Conservation (phyloP, 176 grass and related monocot genomes). For the Leersia perrieri region DNA sequence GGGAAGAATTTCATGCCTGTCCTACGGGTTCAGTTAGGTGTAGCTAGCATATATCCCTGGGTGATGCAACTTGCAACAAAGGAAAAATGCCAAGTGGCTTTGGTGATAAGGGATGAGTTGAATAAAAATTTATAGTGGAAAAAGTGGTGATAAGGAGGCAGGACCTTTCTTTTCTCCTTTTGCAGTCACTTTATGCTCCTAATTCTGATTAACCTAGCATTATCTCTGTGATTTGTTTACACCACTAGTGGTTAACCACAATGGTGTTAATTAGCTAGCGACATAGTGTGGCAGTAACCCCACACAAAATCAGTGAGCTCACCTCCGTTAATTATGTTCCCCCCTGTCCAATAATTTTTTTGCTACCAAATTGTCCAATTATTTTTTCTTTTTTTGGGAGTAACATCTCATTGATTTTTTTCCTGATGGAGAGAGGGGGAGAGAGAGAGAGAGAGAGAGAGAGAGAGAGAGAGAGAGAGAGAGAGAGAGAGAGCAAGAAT, state of each 20-base stretch:
- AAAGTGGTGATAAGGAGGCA: conserved; percentile 29
- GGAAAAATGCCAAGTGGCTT: not conserved
- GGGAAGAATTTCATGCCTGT: not conserved
- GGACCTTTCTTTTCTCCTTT: not conserved
- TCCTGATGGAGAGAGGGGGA: too few species aligned
- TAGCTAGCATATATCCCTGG: not conserved
- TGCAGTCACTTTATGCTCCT: conserved; percentile 31
- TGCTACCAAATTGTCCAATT: not conserved
- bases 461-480: too few species aligned
- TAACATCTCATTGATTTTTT: not conserved
- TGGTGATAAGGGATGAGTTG: conserved; percentile 11
- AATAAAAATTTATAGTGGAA: conserved; percentile 29
- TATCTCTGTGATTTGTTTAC: conserved; percentile 46
- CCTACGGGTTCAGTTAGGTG: not conserved
- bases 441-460: too few species aligned
- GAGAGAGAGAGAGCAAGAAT: not conserved
- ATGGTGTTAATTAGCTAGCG: conserved; percentile 10
- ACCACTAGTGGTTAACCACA: conserved; percentile 32
- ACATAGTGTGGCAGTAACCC: conserved; percentile 1
- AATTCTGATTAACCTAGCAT: conserved; percentile 56
- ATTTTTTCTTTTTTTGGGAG: not conserved
- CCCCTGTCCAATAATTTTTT: not conserved
- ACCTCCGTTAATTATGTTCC: conserved; percentile 24
- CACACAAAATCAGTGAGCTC: not conserved
- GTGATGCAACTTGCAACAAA: conserved; percentile 31